phyloP scores from a whole-genome alignment of 345 rosid genomes.

The Draba incana region DNA sequence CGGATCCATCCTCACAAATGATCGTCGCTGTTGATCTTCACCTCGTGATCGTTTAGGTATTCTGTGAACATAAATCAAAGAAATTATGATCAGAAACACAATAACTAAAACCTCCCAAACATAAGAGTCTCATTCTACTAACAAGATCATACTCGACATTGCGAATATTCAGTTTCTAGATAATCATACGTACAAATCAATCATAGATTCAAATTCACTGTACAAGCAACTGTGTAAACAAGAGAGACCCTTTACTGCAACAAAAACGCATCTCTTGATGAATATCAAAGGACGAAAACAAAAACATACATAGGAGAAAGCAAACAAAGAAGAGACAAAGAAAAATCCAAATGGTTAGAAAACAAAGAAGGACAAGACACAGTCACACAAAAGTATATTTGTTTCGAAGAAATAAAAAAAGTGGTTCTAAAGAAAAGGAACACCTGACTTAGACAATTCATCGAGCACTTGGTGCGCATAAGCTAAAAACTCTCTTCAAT shows the following conservation, averaged over 20 bases:
- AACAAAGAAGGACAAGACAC: conserved; percentile 41
- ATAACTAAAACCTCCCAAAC: neutral
- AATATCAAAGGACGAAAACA: conserved; percentile 32
- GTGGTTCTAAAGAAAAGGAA: conserved; percentile 4
- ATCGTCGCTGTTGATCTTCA: conserved; percentile 22
- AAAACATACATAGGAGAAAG: conserved; percentile 16
- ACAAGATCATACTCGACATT: conserved; percentile 1
- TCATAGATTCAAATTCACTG: no score
- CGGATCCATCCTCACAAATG: conserved; percentile 34
- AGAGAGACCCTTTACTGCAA: conserved; percentile 10
- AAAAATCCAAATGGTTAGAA: conserved; percentile 33
- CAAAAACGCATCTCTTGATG: conserved; percentile 27
- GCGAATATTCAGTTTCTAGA: neutral
- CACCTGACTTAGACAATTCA: conserved; percentile 38
- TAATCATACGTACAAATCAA: no score
- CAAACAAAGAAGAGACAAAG: neutral
- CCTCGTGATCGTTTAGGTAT: neutral
- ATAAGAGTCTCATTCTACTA: neutral
- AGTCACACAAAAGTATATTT: neutral
- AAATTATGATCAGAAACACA: conserved; percentile 10
- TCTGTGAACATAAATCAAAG: neutral
- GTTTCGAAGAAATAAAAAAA: neutral
- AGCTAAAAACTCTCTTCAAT: conserved; percentile 28
- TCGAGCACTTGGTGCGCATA: conserved; percentile 44
- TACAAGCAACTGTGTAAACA: no score